phyloP scores from a whole-genome alignment of 2,329 filamentous ascomycete species.

The Calonectria honghensis region DNA sequence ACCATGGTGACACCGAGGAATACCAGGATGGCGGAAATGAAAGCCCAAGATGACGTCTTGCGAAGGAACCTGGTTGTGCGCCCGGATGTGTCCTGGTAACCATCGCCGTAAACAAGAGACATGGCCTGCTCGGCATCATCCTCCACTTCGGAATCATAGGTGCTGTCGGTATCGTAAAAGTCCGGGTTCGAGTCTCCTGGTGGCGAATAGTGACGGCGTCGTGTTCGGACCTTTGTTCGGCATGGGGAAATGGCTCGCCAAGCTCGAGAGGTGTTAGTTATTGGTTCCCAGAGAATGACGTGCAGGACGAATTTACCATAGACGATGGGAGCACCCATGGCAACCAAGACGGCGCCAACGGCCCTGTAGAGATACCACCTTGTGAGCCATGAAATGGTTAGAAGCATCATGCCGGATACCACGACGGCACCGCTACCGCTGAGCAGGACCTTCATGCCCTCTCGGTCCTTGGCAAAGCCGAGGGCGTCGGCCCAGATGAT shows the following conservation, averaged over 20 bases:
- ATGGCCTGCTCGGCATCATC: conserved; percentile 45
- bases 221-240: conserved; percentile 31
- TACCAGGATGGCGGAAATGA: conserved; percentile 20
- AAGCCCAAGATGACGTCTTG: conserved; percentile 37
- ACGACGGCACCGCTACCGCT: conserved; percentile 55
- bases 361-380: conserved; percentile 52
- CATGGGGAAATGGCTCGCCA: conserved; percentile 44
- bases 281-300: neutral
- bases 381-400: conserved; percentile 52
- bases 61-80: conserved; percentile 24
- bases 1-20: conserved; percentile 48
- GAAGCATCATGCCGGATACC: conserved; percentile 47
- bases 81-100: conserved; percentile 32
- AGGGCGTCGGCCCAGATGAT: conserved; percentile 57
- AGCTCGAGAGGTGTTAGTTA: conserved; percentile 39
- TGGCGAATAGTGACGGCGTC: conserved; percentile 33
- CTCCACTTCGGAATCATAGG: conserved; percentile 41
- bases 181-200: conserved; percentile 24
- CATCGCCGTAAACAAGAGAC: conserved; percentile 39
- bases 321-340: conserved; percentile 44
- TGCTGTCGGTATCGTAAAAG: conserved; percentile 47
- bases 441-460: conserved; percentile 58
- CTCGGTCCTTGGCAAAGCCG: conserved; percentile 55
- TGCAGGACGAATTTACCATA: conserved; percentile 47
- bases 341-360: conserved; percentile 48